Evolutionary conservation across 2,329 filamentous ascomycete species (phyloP).

Genomic region (Clarireedia hainanense): DNA sequence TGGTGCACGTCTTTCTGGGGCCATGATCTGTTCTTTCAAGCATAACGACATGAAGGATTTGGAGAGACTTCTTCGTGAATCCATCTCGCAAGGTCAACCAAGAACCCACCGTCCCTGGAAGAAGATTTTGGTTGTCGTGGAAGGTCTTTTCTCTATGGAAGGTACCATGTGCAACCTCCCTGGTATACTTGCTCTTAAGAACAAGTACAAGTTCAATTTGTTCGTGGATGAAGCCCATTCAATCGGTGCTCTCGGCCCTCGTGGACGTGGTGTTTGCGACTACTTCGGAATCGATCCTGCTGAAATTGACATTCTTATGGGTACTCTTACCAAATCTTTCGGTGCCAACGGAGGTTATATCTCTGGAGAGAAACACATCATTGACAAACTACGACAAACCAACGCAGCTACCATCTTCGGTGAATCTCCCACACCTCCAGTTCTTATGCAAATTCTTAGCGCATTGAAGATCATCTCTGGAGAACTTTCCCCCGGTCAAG

Average conservation of each 20-base stretch:
- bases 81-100: conserved; percentile 92
- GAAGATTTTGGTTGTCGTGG: conserved; percentile 94
- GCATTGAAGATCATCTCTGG: conserved; percentile 85
- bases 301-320: conserved; percentile 94
- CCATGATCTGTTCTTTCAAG: conserved; percentile 93
- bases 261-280: conserved; percentile 88
- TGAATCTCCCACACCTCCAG: conserved; percentile 79
- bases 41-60: conserved; percentile 93
- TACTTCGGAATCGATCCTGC: conserved; percentile 87
- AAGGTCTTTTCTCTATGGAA: conserved; percentile 98
- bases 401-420: conserved; percentile 84
- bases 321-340: conserved; percentile 96
- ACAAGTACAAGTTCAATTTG: conserved; percentile 93
- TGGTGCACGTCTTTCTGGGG: conserved; percentile 85
- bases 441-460: conserved; percentile 83
- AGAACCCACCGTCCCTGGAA: conserved; percentile 99
- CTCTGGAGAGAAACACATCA: conserved; percentile 79
- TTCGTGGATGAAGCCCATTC: conserved; percentile 97
- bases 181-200: conserved; percentile 76
- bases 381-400: conserved; percentile 80
- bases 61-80: conserved; percentile 79
- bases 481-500: conserved; percentile 81
- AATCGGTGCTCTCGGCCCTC: conserved; percentile 82
- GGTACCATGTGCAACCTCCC: conserved; percentile 98
- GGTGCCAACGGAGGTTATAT: conserved; percentile 97